Percentiles rank a stretch among this genome's conserved stretches.
phyloP scores from a whole-genome alignment of 192 early-diverging fungal species.

The Spizellomyces punctatus region DNA sequence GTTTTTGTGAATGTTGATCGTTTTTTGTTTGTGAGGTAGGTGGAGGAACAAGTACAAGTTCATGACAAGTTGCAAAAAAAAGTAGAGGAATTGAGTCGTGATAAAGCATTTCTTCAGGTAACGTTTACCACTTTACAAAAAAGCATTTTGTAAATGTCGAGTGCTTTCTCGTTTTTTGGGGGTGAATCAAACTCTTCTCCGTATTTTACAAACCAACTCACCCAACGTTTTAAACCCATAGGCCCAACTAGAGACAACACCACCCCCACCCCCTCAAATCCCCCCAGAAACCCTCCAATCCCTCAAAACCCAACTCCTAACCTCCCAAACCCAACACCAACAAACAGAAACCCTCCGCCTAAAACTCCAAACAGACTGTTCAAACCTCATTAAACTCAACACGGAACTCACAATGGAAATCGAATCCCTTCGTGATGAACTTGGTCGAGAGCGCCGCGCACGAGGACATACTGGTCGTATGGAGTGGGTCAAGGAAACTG shows the following conservation, averaged over 20 bases:
- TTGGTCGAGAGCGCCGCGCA: slow-evolving; percentile 18
- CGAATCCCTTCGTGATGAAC: slow-evolving; percentile 32
- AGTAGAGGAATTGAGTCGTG: slow-evolving; percentile 40
- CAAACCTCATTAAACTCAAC: slow-evolving; percentile 43
- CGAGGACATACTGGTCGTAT: slow-evolving; percentile 26
- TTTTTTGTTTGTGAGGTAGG: neutral
- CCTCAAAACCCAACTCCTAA: neutral
- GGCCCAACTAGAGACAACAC: too few species aligned
- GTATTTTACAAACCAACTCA: too few species aligned
- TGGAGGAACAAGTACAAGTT: slow-evolving; percentile 51
- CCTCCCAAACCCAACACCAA: slow-evolving; percentile 20
- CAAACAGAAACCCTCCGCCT: slow-evolving; percentile 43
- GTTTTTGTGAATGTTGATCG: too few species aligned
- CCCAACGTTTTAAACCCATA: too few species aligned
- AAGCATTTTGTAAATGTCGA: too few species aligned
- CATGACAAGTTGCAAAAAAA: slow-evolving; percentile 35
- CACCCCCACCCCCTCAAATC: too few species aligned
- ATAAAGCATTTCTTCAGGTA: slow-evolving; percentile 35
- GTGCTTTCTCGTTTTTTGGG: too few species aligned
- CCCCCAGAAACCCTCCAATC: too few species aligned
- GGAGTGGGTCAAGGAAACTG: slow-evolving; percentile 35
- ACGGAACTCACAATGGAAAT: slow-evolving; percentile 37
- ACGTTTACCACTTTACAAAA: neutral
- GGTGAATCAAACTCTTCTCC: too few species aligned
- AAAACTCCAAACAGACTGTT: slow-evolving; percentile 38